Conservation (phyloP, 2,329 filamentous ascomycete genomes). For the Pseudohalonectria lignicola region DNA sequence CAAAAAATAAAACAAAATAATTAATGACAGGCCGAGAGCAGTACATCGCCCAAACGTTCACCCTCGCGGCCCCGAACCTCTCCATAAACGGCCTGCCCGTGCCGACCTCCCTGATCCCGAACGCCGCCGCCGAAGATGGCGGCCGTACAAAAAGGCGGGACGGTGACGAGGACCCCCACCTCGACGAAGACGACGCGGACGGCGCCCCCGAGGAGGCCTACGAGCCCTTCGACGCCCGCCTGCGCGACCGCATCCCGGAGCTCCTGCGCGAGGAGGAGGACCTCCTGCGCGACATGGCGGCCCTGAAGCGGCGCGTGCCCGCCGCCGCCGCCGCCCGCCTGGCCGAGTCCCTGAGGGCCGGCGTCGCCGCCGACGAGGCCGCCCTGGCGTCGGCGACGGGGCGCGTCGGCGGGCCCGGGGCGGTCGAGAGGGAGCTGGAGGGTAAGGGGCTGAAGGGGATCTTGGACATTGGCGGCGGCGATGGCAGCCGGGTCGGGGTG, state of each 20-base stretch:
- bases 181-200: too few species aligned
- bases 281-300: constrained; percentile 51
- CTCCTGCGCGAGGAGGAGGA: constrained; percentile 53
- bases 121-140: constrained; percentile 2
- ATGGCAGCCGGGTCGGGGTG: constrained; percentile 9
- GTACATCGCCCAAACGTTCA: constrained; percentile 53
- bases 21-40: too few species aligned
- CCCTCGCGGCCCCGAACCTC: constrained; percentile 46
- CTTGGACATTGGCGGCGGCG: constrained; percentile 5
- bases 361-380: constrained; percentile 35
- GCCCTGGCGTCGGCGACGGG: constrained; percentile 20
- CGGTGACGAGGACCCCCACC: not conserved
- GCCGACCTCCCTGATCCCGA: constrained; percentile 23
- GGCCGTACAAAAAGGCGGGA: too few species aligned
- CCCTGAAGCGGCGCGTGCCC: constrained; percentile 44
- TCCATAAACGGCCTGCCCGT: constrained; percentile 51
- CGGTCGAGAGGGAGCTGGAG: constrained; percentile 6
- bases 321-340: constrained; percentile 28
- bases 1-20: too few species aligned
- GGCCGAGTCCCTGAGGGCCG: constrained; percentile 26
- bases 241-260: constrained; percentile 46
- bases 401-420: constrained; percentile 2
- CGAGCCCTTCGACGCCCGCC: constrained; percentile 49
- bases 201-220: constrained; percentile 22
- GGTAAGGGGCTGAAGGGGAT: constrained; percentile 8